Base-by-base conservation (phyloP, 2,329 filamentous ascomycete genomes). In the Hymenoscyphus linearis region DNA sequence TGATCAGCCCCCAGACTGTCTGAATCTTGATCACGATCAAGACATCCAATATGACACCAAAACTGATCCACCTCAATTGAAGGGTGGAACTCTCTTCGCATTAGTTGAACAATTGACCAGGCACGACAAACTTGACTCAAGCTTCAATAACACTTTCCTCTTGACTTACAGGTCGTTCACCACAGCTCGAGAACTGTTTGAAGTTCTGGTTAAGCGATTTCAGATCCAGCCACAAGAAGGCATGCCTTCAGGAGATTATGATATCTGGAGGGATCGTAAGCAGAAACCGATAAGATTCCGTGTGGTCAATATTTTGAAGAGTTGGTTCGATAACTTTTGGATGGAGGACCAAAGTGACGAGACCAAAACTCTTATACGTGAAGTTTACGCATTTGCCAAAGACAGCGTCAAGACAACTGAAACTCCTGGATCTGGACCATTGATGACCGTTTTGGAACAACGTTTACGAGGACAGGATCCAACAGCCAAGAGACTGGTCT, bases 321-420 rank as follows among this genome's bases (percentile, higher is more conserved):
- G 86, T 76, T 99, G 95, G 95, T 95, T 99, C 68, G 95, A 98
- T 73, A 93, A 89, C 69, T 98, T 95, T 75, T 99, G 95, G 95
- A 97, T 98, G 92, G 95, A 99, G 73, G 90, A 92, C 55, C 87
- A 88, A 65, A 93, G 87, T 71, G 90, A 93, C 57, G 87, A 90
- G 55, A 96, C 88, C 53, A 91, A 86, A 74, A 85, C 91, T 67
- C 81, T 99, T 47, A 91, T 99, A 66, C 87, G 91, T 62, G 87
- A 93, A 66, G 91, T 98, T 10, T 92, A 93, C 76, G 86, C 86
- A 31, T 99, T 99, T 74, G 93, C 93, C 2, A 90, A 90, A 69
- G 92, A 96, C 68, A 92, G 90, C 0, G 90, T 98, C 65, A 95
- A 93, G 69, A 93, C 91, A 6, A 96, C 93, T 0, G 93, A 96